Evolutionary conservation across 208 protist species (phyloP), one percentile per base, ranked within the genome.

Genomic region (Entamoeba moshkovskii): DNA sequence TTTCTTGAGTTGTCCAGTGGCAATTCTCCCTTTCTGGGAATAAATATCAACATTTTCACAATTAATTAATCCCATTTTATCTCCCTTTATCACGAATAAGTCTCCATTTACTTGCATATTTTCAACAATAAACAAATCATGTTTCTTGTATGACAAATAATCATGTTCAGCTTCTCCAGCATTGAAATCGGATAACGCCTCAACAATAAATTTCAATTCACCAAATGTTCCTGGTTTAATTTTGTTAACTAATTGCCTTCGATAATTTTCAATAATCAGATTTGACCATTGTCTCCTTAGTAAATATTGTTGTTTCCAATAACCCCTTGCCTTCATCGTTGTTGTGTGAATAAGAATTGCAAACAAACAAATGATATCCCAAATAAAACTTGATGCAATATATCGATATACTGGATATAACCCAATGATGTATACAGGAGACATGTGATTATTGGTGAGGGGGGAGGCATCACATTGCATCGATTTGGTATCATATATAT

Each of bases 221-320:
- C 59, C 59, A 85, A 38, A 85, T 8, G 59, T 85, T 4, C 33
- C 5, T 1, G 59, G 59, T 38, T 85, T 38, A 38, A 85, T 85
- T 38, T 85, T 85, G n/a, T 85, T 85, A 2, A 85, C 59, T 42
- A 85, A 38, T 38, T 85, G 29, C 8, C 59, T 29, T 38, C 59
- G 13, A 38, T 85, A 38, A 38, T 85, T 85, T 85, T 85, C 59
- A 85, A 85, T 85, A 29, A 85, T 38, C 1, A 85, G 1, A 38
- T 85, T 85, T 13, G 59, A 85, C 59, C 59, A 85, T 38, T 85
- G 29, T 38, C 59, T 29, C n/a, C 59, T 85, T 38, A 85, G n/a
- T 8, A 85, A 85, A 85, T 85, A 85, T 85, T 85, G 59, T 85
- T 85, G 59, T 85, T 85, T 38, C 59, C 59, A 85, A 85, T 85